phyloP scores from a whole-genome alignment of 352 stramenopile species.

The Aphanomyces euteiches region DNA sequence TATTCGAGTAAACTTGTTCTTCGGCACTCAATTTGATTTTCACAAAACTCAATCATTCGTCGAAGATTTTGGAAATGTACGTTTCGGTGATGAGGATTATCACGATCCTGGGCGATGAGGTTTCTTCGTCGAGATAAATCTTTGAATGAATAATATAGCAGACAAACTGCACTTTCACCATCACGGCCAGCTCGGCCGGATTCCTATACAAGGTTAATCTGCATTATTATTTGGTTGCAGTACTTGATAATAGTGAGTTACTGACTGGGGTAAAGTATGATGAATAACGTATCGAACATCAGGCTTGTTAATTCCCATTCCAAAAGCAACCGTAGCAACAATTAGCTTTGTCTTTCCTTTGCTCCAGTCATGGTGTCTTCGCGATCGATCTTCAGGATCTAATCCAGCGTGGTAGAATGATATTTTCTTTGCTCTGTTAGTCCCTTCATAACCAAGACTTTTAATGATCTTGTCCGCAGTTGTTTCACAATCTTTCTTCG shows the following conservation, averaged over 20 bases:
- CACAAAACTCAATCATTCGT: constrained; percentile 83
- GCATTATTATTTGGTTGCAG: not conserved
- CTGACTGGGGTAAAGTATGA: constrained; percentile 81
- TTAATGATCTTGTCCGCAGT: constrained; percentile 78
- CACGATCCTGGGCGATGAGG: constrained; percentile 57
- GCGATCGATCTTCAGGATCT: constrained; percentile 68
- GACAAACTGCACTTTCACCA: constrained; percentile 76
- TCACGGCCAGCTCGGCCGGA: constrained; percentile 77
- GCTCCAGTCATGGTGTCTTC: constrained; percentile 81
- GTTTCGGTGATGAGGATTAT: constrained; percentile 74
- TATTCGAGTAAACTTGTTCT: constrained; percentile 81
- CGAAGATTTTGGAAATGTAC: constrained; percentile 79
- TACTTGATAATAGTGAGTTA: constrained; percentile 89
- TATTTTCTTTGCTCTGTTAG: constrained; percentile 60
- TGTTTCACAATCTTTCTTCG: constrained; percentile 85
- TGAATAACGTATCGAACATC: constrained; percentile 88
- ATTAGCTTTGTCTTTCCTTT: constrained; percentile 89
- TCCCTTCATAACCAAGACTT: constrained; percentile 67
- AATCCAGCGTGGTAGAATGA: constrained; percentile 82
- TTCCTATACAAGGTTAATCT: constrained; percentile 43
- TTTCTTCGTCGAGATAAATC: constrained; percentile 44
- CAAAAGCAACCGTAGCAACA: constrained; percentile 82
- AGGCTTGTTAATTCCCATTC: constrained; percentile 88
- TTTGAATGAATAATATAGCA: constrained; percentile 82
- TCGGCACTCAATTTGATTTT: constrained; percentile 82